Conservation (phyloP, 1,284 basidiomycete species). For the Heterobasidion occidentale region DNA sequence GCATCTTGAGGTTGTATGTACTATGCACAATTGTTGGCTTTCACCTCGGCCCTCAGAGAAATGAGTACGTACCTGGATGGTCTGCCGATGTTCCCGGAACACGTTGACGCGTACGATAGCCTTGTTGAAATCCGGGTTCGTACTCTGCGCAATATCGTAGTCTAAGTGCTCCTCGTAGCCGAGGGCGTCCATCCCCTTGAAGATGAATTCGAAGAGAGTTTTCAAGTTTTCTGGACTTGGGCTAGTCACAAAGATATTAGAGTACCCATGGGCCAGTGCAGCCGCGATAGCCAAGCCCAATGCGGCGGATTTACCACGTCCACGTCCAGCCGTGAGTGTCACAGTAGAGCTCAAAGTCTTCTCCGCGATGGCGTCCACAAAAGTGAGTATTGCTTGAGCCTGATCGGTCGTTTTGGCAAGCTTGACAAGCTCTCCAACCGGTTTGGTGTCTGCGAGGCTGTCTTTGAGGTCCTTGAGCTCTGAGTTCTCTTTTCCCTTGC, state of each 20-base stretch:
- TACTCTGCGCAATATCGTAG: conserved; percentile 93
- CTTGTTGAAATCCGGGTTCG: conserved; percentile 91
- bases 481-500: conserved; percentile 46
- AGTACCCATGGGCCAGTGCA: conserved; percentile 91
- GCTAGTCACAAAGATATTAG: conserved; percentile 97
- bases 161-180: conserved; percentile 98
- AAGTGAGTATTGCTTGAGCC: conserved; percentile 86
- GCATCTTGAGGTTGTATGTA: conserved; percentile 98
- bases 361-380: conserved; percentile 87
- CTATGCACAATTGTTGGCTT: conserved; percentile 28
- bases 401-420: conserved; percentile 94
- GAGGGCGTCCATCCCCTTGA: conserved; percentile 92
- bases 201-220: conserved; percentile 97
- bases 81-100: conserved; percentile 89
- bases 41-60: neutral
- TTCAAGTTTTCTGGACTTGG: conserved; percentile 97
- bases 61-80: conserved; percentile 66
- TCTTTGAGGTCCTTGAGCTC: conserved; percentile 83
- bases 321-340: conserved; percentile 89
- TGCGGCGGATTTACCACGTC: conserved; percentile 95
- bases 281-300: conserved; percentile 92
- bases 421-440: conserved; percentile 84
- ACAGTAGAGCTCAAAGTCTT: conserved; percentile 95
- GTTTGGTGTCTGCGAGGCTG: conserved; percentile 77
- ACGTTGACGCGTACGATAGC: conserved; percentile 96